phyloP scores from a whole-genome alignment of 805 yeast species.

The Grigorovia transvaalensis region DNA sequence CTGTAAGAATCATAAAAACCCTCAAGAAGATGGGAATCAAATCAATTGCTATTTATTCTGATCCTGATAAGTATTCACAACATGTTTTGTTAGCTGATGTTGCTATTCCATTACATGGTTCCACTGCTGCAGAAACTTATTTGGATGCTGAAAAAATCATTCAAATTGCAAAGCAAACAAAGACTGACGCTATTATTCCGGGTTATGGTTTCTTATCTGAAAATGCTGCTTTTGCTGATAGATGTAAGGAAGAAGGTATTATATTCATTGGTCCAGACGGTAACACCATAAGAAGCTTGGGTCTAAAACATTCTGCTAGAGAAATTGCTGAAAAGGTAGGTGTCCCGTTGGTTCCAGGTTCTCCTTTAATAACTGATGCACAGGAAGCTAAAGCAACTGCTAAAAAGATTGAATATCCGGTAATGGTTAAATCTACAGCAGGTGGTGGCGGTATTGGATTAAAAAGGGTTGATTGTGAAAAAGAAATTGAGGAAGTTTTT shows the following conservation, averaged over 20 bases:
- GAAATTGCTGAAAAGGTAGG: constrained; percentile 85
- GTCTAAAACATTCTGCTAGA: constrained; percentile 94
- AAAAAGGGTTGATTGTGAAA: constrained; percentile 79
- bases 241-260: constrained; percentile 72
- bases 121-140: constrained; percentile 84
- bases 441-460: constrained; percentile 99
- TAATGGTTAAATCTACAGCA: constrained; percentile 95
- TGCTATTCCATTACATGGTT: constrained; percentile 69
- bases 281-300: constrained; percentile 80
- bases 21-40: constrained; percentile 67
- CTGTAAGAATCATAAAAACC: constrained; percentile 86
- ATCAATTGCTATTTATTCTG: constrained; percentile 83
- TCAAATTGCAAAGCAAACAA: constrained; percentile 70
- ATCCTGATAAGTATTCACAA: constrained; percentile 78
- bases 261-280: constrained; percentile 96
- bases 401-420: constrained; percentile 66
- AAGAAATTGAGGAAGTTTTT: constrained; percentile 74
- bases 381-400: constrained; percentile 73
- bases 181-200: constrained; percentile 93
- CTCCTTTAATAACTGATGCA: constrained; percentile 64
- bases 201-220: constrained; percentile 96
- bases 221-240: constrained; percentile 91
- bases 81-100: constrained; percentile 80
- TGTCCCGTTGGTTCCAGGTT: constrained; percentile 97
- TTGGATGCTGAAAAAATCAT: constrained; percentile 76